phyloP scores from a whole-genome alignment of 208 protist species.

The Leishmania gerbilli region DNA sequence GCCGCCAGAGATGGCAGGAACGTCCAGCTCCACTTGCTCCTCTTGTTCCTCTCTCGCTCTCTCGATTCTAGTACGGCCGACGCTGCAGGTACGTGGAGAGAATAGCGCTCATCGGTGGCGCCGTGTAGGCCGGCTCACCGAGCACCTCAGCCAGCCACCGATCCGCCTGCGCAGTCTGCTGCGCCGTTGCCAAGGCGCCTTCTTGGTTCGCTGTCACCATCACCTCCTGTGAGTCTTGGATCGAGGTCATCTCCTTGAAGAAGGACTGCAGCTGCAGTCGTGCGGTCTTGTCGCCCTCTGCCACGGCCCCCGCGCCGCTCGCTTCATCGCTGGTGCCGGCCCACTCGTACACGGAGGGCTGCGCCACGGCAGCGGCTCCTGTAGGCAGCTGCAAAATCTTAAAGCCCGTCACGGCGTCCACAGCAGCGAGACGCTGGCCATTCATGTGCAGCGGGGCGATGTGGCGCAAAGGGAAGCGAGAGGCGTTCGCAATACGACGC shows the following conservation, averaged over 20 bases:
- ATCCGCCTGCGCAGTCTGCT: conserved; percentile 37
- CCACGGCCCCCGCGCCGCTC: neutral
- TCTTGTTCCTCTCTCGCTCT: neutral
- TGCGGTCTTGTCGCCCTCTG: neutral
- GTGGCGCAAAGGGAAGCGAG: conserved; percentile 34
- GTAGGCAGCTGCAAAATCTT: conserved; percentile 51
- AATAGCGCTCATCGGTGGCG: conserved; percentile 70
- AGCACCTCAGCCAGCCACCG: conserved; percentile 70
- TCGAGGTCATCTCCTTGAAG: conserved; percentile 42
- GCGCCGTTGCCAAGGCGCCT: conserved; percentile 17
- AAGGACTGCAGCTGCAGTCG: conserved; percentile 35
- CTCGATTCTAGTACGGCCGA: conserved; percentile 3
- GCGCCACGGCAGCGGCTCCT: neutral
- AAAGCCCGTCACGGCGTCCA: conserved; percentile 64
- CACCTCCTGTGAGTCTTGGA: conserved; percentile 19
- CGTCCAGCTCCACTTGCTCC: too few species aligned
- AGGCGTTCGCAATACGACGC: conserved; percentile 21
- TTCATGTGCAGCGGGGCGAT: conserved; percentile 41
- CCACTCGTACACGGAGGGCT: conserved; percentile 20
- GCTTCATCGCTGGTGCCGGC: neutral
- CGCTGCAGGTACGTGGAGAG: conserved; percentile 72
- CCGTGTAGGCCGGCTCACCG: conserved; percentile 73
- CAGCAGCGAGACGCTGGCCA: conserved; percentile 47
- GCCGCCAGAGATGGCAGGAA: neutral
- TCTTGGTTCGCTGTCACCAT: conserved; percentile 11